Conservation (phyloP, 495 filamentous ascomycete genomes). For the Penicillium chermesinum region DNA sequence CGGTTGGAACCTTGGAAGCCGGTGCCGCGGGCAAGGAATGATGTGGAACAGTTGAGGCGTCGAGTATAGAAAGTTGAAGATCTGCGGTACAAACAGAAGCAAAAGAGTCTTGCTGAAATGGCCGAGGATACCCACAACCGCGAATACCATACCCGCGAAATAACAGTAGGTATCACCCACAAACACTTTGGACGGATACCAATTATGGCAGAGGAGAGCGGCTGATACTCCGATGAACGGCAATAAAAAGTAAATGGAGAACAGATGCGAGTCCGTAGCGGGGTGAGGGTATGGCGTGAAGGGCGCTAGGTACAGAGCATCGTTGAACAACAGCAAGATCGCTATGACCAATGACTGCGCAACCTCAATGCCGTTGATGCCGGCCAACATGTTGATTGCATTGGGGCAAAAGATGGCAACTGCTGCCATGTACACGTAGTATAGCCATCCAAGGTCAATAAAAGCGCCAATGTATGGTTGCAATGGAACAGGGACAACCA, state of each 20-base stretch:
- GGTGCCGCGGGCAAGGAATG: slow-evolving; percentile 87
- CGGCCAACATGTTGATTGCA: slow-evolving; percentile 97
- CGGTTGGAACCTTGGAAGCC: slow-evolving; percentile 81
- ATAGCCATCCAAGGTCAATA: slow-evolving; percentile 80
- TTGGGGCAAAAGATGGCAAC: slow-evolving; percentile 96
- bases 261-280: slow-evolving; percentile 90
- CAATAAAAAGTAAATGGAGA: slow-evolving; percentile 89
- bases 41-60: slow-evolving; percentile 83
- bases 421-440: slow-evolving; percentile 94
- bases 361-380: slow-evolving; percentile 97
- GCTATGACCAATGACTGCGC: slow-evolving; percentile 90
- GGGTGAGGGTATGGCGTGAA: slow-evolving; percentile 77
- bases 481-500: slow-evolving; percentile 82
- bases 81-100: slow-evolving; percentile 86
- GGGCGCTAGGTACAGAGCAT: slow-evolving; percentile 66
- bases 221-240: slow-evolving; percentile 90
- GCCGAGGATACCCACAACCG: slow-evolving; percentile 89
- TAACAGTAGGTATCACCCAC: slow-evolving; percentile 99
- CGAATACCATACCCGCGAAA: slow-evolving; percentile 98
- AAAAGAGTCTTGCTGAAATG: slow-evolving; percentile 98
- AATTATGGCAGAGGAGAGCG: slow-evolving; percentile 86
- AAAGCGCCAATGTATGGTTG: slow-evolving; percentile 76
- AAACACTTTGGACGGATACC: slow-evolving; percentile 93
- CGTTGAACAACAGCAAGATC: slow-evolving; percentile 75
- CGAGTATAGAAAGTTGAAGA: slow-evolving; percentile 94